A percentile compares a stretch with the other conserved stretches of the same genome.
Evolutionary conservation across 371 early-diverging fungal genomes (phyloP).

Genomic region (Rhizopus microsporus): DNA sequence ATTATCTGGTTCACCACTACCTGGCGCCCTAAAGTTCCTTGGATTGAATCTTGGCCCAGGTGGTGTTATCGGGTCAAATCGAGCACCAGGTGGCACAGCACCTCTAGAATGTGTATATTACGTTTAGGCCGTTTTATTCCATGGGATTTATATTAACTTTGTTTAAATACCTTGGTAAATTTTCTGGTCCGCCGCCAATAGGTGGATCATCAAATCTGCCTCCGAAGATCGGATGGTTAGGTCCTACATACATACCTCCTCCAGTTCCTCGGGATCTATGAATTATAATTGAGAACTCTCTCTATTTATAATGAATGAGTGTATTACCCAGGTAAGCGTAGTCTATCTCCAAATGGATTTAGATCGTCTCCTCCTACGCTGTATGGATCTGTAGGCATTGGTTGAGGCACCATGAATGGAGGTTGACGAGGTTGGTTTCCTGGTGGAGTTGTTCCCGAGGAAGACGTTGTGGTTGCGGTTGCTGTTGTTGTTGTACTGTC

Average conservation of each 20-base stretch:
- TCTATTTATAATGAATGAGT: background rate
- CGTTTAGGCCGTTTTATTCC: background rate
- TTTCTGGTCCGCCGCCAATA: conserved; percentile 53
- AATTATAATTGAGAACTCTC: background rate
- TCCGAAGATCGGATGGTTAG: conserved; percentile 89
- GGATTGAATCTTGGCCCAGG: conserved; percentile 45
- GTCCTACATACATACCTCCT: conserved; percentile 88
- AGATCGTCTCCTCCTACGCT: conserved; percentile 65
- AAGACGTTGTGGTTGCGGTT: background rate
- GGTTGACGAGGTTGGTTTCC: background rate
- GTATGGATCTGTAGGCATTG: conserved; percentile 33
- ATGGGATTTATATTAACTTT: background rate
- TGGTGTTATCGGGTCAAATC: conserved; percentile 93
- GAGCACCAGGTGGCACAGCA: conserved; percentile 91
- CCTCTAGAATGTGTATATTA: conserved; percentile 41
- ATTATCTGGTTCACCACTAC: conserved; percentile 76
- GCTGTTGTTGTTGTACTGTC: conserved; percentile 12
- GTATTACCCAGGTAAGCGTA: conserved; percentile 52
- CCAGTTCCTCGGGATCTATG: conserved; percentile 31
- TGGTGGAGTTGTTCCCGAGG: background rate
- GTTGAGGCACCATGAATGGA: background rate
- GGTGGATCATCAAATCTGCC: conserved; percentile 33
- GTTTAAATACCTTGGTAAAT: conserved; percentile 45
- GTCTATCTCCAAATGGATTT: conserved; percentile 45
- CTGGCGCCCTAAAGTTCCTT: conserved; percentile 47